Evolutionary conservation across 139 green algal species (phyloP).

Genomic region (Pseudopediastrum boryanum): DNA sequence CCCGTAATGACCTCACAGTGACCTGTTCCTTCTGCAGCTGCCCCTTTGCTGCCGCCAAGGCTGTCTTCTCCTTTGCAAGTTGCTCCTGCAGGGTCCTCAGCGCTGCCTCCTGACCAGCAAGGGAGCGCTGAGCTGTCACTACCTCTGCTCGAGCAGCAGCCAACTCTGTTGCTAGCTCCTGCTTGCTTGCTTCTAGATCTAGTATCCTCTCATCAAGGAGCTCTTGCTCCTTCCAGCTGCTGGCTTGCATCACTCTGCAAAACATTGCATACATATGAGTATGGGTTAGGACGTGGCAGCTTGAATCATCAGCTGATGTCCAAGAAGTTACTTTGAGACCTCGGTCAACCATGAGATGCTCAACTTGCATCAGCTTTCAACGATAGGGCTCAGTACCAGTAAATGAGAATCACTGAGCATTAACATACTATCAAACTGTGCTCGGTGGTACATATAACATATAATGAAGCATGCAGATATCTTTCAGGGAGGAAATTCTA

Average conservation of each 20-base stretch:
- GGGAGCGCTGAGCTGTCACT: background rate
- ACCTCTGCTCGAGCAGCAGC: slow-evolving; percentile 34
- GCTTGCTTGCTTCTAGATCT: slow-evolving; percentile 34
- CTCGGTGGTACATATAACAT: too few relatives aligned
- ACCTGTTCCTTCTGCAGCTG: slow-evolving; percentile 38
- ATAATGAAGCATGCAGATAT: too few relatives aligned
- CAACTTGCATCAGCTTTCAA: too few relatives aligned
- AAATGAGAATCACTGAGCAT: too few relatives aligned
- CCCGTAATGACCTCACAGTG: slow-evolving; percentile 6
- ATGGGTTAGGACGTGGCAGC: too few relatives aligned
- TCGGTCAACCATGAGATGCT: too few relatives aligned
- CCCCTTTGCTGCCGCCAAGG: slow-evolving; percentile 17
- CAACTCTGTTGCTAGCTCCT: slow-evolving; percentile 34
- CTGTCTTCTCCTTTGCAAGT: slow-evolving; percentile 20
- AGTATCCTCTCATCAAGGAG: slow-evolving; percentile 46
- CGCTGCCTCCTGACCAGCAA: slow-evolving; percentile 23
- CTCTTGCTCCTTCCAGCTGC: slow-evolving; percentile 65
- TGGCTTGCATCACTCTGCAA: slow-evolving; percentile 55
- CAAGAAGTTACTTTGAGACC: too few relatives aligned
- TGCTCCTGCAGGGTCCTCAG: slow-evolving; percentile 18
- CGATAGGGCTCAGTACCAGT: too few relatives aligned
- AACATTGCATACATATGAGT: too few relatives aligned
- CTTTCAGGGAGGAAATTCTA: too few relatives aligned
- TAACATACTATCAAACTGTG: too few relatives aligned
- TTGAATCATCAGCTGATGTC: too few relatives aligned